Conservation (phyloP, 768 basidiomycete genomes). For the Postia placenta region DNA sequence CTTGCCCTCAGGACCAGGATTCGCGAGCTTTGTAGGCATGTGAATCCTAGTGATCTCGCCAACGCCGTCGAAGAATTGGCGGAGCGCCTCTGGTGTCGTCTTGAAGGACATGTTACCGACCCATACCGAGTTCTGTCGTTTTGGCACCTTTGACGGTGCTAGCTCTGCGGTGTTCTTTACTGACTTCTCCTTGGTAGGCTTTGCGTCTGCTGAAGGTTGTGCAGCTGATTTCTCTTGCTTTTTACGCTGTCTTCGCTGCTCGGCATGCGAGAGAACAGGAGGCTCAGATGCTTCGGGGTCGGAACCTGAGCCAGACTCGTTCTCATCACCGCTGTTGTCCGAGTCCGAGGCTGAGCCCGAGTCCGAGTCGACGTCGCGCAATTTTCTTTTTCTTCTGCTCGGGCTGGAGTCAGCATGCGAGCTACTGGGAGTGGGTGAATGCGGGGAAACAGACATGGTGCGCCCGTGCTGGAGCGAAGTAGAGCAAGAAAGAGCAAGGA, state of each 20-base stretch:
- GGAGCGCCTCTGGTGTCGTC: conserved; percentile 72
- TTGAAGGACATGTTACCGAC: conserved; percentile 92
- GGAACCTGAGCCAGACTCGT: background rate
- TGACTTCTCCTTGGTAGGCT: conserved; percentile 32
- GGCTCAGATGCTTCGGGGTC: conserved; percentile 18
- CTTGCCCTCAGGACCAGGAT: conserved; percentile 30
- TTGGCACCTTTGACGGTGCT: conserved; percentile 27
- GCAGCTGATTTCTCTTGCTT: conserved; percentile 23
- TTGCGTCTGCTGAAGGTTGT: conserved; percentile 19
- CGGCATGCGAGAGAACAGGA: conserved; percentile 72
- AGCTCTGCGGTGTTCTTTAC: conserved; percentile 24
- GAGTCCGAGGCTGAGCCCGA: no score
- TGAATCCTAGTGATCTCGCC: conserved; percentile 77
- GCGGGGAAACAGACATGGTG: no score
- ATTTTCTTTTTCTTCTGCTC: no score
- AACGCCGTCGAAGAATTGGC: conserved; percentile 59
- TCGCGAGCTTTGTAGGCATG: conserved; percentile 72
- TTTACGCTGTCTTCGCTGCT: conserved; percentile 59
- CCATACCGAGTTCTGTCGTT: conserved; percentile 88
- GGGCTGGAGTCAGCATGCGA: no score
- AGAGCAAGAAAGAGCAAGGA: no score
- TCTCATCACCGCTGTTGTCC: background rate
- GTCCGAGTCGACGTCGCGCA: no score
- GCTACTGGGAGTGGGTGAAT: no score
- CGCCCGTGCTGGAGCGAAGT: no score